These are phyloP conservation scores for Venturia carpophila DNA, from an alignment of 2,329 filamentous ascomycete species.

Conservation along the genomic window DNA sequence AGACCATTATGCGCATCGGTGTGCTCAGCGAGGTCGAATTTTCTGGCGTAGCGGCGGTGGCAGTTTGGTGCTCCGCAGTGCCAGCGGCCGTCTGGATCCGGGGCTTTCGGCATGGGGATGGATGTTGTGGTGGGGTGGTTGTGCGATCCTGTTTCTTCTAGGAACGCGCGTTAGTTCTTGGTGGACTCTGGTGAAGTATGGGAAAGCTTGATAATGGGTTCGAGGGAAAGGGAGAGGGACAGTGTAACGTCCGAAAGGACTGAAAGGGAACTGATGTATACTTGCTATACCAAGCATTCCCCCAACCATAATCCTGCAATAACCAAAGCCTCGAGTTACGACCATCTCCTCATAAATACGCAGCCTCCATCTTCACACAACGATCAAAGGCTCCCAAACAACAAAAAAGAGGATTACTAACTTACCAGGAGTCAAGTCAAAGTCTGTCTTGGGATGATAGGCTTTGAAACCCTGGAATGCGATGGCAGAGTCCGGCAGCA, in stretches of 20 bases:
- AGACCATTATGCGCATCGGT: neutral
- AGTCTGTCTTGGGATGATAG: neutral
- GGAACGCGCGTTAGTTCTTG: neutral
- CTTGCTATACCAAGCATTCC: no score
- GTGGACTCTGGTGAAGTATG: no score
- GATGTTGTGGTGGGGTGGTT: neutral
- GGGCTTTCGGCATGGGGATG: neutral
- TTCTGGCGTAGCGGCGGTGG: neutral
- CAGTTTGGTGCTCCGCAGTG: neutral
- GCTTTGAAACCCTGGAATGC: neutral
- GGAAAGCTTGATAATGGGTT: neutral
- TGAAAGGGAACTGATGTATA: no score
- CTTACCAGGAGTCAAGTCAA: neutral
- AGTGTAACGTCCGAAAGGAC: no score
- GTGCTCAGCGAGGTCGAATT: neutral
- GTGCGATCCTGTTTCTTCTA: neutral
- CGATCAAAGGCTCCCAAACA: neutral
- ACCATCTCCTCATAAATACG: no score
- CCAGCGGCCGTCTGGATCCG: neutral
- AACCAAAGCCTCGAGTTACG: no score
- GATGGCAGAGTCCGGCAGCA: neutral
- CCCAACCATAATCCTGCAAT: no score
- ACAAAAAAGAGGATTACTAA: neutral
- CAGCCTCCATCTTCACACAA: no score
- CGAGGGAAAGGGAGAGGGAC: no score